Conservation (phyloP, 1,284 basidiomycete species). For the Trichosporon coremiiforme region DNA sequence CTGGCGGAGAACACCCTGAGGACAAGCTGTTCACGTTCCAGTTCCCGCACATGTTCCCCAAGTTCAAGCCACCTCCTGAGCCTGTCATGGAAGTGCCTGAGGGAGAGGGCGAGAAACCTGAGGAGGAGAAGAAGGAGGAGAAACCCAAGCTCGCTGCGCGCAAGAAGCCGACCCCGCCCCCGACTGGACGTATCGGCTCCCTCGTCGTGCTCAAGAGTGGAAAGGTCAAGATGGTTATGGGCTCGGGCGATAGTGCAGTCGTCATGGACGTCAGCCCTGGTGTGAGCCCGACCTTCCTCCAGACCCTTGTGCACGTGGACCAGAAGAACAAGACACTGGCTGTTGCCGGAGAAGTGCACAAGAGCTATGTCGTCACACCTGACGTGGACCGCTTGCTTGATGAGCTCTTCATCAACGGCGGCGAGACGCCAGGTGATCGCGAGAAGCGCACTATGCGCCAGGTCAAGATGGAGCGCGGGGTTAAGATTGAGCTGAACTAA, state of each 20-base stretch:
- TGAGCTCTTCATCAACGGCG: conserved; percentile 63
- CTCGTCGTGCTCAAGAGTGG: conserved; percentile 82
- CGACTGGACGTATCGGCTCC: conserved; percentile 78
- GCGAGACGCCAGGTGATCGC: conserved; percentile 52
- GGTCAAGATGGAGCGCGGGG: conserved; percentile 59
- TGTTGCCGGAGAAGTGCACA: conserved; percentile 80
- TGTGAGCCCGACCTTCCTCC: conserved; percentile 83
- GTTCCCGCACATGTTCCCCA: conserved; percentile 85
- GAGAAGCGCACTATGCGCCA: conserved; percentile 50
- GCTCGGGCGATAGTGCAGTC: conserved; percentile 77
- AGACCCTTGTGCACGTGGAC: conserved; percentile 81
- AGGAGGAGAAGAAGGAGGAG: conserved; percentile 32
- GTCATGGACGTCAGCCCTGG: conserved; percentile 82
- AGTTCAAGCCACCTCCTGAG: conserved; percentile 59
- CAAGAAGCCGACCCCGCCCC: conserved; percentile 53
- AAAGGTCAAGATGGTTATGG: conserved; percentile 79
- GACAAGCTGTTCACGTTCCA: conserved; percentile 83
- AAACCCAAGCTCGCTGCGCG: conserved; percentile 40
- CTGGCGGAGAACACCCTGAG: conserved; percentile 60
- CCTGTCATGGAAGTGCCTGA: not conserved
- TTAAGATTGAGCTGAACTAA: conserved; percentile 62
- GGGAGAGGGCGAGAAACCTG: no score
- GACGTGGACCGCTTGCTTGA: conserved; percentile 75
- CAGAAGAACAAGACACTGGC: conserved; percentile 63
- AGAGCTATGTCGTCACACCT: conserved; percentile 81